phyloP scores from a whole-genome alignment of 208 protist genomes.

The Leishmania tarentolae region DNA sequence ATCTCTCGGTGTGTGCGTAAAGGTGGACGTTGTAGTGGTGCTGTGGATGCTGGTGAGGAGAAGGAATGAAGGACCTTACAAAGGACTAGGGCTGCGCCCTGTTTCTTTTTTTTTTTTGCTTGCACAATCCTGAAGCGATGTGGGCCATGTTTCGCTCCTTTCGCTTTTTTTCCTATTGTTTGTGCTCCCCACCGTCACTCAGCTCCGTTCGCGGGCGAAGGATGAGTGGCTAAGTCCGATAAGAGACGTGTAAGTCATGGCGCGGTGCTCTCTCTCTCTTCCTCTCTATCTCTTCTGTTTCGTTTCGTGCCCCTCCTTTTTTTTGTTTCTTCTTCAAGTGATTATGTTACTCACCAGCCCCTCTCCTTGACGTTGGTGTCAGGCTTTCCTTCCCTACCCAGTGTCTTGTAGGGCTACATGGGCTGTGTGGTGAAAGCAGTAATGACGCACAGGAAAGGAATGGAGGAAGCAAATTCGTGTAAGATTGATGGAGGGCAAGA shows the following conservation, averaged over 20 bases:
- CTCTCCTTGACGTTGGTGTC: background rate
- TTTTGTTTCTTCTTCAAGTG: background rate
- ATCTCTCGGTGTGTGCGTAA: background rate
- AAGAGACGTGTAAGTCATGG: conserved; percentile 4
- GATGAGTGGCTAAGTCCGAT: background rate
- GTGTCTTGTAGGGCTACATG: background rate
- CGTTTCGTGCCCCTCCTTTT: background rate
- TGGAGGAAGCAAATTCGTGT: background rate
- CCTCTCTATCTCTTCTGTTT: background rate
- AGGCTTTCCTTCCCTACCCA: background rate
- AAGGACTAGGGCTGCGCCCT: background rate
- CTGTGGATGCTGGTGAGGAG: background rate
- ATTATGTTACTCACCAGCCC: background rate
- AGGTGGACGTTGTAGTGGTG: background rate
- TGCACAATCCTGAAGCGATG: background rate
- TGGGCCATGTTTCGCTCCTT: background rate
- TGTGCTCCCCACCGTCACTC: background rate
- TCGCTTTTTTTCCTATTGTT: background rate
- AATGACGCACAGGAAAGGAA: background rate
- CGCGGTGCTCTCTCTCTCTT: background rate
- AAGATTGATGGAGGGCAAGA: background rate
- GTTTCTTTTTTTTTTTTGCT: background rate
- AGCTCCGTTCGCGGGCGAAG: background rate
- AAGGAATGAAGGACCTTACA: background rate
- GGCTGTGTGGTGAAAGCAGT: background rate